Conservation (phyloP, 2,329 filamentous ascomycete genomes). For the Fusarium coffeatum region DNA sequence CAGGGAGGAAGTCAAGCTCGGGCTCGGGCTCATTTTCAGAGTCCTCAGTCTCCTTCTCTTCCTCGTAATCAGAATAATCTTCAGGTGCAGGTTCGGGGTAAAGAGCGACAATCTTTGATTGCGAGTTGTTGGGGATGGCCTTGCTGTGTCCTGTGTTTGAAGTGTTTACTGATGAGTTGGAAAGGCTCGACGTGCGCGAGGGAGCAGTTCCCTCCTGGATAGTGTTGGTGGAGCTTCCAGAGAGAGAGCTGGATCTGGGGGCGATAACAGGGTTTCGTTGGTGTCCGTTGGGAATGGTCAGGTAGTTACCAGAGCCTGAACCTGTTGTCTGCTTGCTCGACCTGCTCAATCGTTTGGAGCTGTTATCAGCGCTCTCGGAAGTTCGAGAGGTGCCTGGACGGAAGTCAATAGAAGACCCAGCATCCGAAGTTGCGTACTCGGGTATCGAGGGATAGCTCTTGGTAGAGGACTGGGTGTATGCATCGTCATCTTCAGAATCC, state of each 20-base stretch:
- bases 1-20: slow-evolving; percentile 29
- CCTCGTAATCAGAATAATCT: slow-evolving; percentile 39
- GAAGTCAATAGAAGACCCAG: slow-evolving; percentile 38
- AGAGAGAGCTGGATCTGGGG: slow-evolving; percentile 43
- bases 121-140: slow-evolving; percentile 51
- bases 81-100: slow-evolving; percentile 47
- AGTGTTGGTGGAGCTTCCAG: slow-evolving; percentile 43
- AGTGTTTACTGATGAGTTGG: slow-evolving; percentile 54
- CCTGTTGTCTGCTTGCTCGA: slow-evolving; percentile 56
- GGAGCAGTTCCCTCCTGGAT: slow-evolving; percentile 41
- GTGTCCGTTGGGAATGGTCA: slow-evolving; percentile 53
- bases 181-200: slow-evolving; percentile 51
- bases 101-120: slow-evolving; percentile 56
- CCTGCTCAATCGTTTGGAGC: slow-evolving; percentile 46
- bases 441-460: slow-evolving; percentile 46
- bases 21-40: slow-evolving; percentile 31
- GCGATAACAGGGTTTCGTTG: slow-evolving; percentile 27
- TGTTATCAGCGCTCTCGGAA: slow-evolving; percentile 43
- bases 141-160: slow-evolving; percentile 50
- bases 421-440: slow-evolving; percentile 43
- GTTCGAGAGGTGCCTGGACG: slow-evolving; percentile 41
- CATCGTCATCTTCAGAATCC: slow-evolving; percentile 65
- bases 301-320: slow-evolving; percentile 56
- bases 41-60: slow-evolving; percentile 24
- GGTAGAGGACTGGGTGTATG: slow-evolving; percentile 33